Percentiles rank a stretch among this genome's conserved stretches.
phyloP scores from a whole-genome alignment of 371 early-diverging fungal genomes.

The Mortierella sp. region DNA sequence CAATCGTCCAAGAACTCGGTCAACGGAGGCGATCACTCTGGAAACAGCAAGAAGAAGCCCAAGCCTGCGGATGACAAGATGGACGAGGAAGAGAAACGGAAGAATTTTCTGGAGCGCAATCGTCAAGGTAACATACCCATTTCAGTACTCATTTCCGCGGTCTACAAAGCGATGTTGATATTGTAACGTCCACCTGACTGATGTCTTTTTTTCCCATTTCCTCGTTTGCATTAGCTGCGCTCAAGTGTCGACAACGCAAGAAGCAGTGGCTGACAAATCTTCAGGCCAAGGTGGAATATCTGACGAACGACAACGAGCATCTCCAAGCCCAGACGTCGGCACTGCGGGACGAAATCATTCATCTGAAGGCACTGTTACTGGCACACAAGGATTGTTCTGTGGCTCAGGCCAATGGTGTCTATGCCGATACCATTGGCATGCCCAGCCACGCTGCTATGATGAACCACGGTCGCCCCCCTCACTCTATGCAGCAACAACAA shows the following conservation, averaged over 20 bases:
- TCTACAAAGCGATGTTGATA: neutral
- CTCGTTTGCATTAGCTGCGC: slow-evolving; percentile 71
- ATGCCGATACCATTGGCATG: slow-evolving; percentile 33
- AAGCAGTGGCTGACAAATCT: slow-evolving; percentile 86
- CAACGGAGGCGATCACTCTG: slow-evolving; percentile 22
- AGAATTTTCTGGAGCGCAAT: slow-evolving; percentile 88
- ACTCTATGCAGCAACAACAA: slow-evolving; percentile 37
- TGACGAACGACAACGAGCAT: slow-evolving; percentile 80
- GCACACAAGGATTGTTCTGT: slow-evolving; percentile 86
- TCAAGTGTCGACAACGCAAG: slow-evolving; percentile 92
- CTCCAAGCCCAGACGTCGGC: slow-evolving; percentile 74
- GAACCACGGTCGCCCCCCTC: slow-evolving; percentile 23
- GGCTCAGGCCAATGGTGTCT: slow-evolving; percentile 76
- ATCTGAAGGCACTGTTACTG: slow-evolving; percentile 78
- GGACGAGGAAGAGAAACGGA: slow-evolving; percentile 78
- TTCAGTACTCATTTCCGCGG: neutral
- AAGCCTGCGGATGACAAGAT: slow-evolving; percentile 42
- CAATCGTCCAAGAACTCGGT: slow-evolving; percentile 24
- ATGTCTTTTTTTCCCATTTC: slow-evolving; percentile 15
- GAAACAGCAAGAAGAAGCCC: slow-evolving; percentile 25
- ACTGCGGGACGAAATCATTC: slow-evolving; percentile 81
- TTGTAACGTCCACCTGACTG: neutral
- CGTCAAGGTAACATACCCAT: slow-evolving; percentile 71
- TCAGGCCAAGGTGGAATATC: slow-evolving; percentile 82
- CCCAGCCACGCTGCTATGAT: slow-evolving; percentile 25